These are phyloP conservation scores for Vanrija humicola DNA, from an alignment of 1,284 basidiomycete genomes.

Conservation along the genomic window DNA sequence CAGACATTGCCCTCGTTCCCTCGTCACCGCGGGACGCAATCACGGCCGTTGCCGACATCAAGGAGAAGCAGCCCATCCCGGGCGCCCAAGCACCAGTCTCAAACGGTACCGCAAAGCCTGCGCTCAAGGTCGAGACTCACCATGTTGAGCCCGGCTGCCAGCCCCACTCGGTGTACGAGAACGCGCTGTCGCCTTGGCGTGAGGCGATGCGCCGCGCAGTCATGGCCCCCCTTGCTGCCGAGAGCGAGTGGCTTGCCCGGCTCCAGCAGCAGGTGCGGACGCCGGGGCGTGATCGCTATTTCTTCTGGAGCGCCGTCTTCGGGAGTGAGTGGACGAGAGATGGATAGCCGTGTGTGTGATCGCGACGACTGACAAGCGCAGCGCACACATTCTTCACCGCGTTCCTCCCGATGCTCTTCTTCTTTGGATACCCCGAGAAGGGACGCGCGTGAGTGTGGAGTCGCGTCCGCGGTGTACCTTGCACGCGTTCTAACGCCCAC, in stretches of 20 bases:
- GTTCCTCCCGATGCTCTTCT: slow-evolving; percentile 77
- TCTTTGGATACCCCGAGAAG: slow-evolving; percentile 70
- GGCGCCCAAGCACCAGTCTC: no score
- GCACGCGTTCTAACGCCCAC: background rate
- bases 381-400: slow-evolving; percentile 93
- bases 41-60: no score
- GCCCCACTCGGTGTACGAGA: slow-evolving; percentile 59
- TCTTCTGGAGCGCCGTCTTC: slow-evolving; percentile 83
- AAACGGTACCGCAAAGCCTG: no score
- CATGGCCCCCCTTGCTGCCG: slow-evolving; percentile 59
- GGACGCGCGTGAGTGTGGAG: slow-evolving; percentile 64
- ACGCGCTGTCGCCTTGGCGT: slow-evolving; percentile 64
- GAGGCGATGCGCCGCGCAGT: slow-evolving; percentile 60
- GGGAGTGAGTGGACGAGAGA: slow-evolving; percentile 54
- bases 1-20: no score
- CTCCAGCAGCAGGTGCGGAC: slow-evolving; percentile 67
- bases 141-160: slow-evolving; percentile 42
- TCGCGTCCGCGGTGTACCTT: background rate
- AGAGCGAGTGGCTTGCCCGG: slow-evolving; percentile 63
- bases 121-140: background rate
- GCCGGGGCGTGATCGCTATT: slow-evolving; percentile 76
- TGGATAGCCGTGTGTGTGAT: no score
- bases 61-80: no score
- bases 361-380: slow-evolving; percentile 7
- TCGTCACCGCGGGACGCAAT: no score